phyloP scores from a whole-genome alignment of 2,329 filamentous ascomycete species.

The Fusarium caatingaense region DNA sequence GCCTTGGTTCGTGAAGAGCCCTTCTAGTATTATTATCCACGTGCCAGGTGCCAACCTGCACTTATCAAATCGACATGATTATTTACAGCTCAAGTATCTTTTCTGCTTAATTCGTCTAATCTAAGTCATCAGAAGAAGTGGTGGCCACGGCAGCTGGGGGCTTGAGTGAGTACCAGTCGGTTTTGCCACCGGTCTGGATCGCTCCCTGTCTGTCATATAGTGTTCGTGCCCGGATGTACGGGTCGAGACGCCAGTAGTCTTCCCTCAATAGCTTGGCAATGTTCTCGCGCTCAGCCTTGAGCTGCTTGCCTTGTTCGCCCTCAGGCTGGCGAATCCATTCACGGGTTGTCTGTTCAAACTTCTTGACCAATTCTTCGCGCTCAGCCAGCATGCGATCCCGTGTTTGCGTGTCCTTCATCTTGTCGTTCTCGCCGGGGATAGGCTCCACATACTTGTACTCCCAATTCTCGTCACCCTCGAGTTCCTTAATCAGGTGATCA shows the following conservation, averaged over 20 bases:
- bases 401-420: conserved; percentile 73
- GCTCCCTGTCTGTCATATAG: conserved; percentile 86
- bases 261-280: conserved; percentile 72
- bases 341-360: conserved; percentile 79
- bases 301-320: conserved; percentile 57
- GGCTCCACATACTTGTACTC: conserved; percentile 86
- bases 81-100: conserved; percentile 13
- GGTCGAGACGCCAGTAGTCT: conserved; percentile 92
- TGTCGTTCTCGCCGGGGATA: conserved; percentile 77
- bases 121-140: conserved; percentile 60
- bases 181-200: conserved; percentile 72
- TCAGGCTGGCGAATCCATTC: conserved; percentile 73
- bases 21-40: conserved; percentile 35
- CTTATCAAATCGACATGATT: conserved; percentile 15
- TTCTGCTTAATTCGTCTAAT: conserved; percentile 48
- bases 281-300: conserved; percentile 68
- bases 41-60: conserved; percentile 6
- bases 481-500: conserved; percentile 79
- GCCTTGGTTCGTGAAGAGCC: conserved; percentile 19
- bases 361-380: conserved; percentile 72
- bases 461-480: conserved; percentile 89
- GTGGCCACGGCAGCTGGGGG: conserved; percentile 37
- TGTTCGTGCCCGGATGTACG: conserved; percentile 84
- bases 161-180: conserved; percentile 73
- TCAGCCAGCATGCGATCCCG: conserved; percentile 72